A percentile compares a stretch with the other conserved stretches of the same genome.
Evolutionary conservation across 805 yeast species (phyloP).

Genomic region (Candida peoriensis): DNA sequence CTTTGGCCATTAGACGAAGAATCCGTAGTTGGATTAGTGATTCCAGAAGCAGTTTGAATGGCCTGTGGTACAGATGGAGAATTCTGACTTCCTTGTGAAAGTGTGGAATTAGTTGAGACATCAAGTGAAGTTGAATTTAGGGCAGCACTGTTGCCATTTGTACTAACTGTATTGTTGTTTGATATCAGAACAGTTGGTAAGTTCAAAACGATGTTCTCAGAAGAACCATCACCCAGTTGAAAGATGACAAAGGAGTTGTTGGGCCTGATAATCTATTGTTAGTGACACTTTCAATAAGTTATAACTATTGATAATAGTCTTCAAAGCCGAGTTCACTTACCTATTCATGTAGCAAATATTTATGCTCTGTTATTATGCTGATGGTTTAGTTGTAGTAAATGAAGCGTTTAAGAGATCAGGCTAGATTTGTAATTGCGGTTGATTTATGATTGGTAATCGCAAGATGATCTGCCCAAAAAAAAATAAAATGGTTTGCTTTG

Average conservation of each 20-base stretch:
- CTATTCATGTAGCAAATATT: not conserved
- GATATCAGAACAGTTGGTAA: slow-evolving; percentile 11
- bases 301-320: too few relatives aligned
- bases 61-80: not conserved
- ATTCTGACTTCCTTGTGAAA: not conserved
- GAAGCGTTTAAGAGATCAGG: too few relatives aligned
- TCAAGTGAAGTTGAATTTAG: not conserved
- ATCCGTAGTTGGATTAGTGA: not conserved
- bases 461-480: too few relatives aligned
- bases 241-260: slow-evolving; percentile 16
- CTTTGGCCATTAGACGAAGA: too few relatives aligned
- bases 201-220: slow-evolving; percentile 12
- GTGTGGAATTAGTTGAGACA: not conserved
- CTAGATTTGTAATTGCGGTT: too few relatives aligned
- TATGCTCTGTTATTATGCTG: too few relatives aligned
- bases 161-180: not conserved
- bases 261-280: not conserved
- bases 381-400: too few relatives aligned
- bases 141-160: not conserved
- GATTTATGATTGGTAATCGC: too few relatives aligned
- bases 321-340: not conserved
- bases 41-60: not conserved
- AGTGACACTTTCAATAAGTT: not conserved
- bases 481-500: too few relatives aligned
- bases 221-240: slow-evolving; percentile 16